phyloP scores from a whole-genome alignment of 73 alveolate species.

The Paramecium sexaurelia region DNA sequence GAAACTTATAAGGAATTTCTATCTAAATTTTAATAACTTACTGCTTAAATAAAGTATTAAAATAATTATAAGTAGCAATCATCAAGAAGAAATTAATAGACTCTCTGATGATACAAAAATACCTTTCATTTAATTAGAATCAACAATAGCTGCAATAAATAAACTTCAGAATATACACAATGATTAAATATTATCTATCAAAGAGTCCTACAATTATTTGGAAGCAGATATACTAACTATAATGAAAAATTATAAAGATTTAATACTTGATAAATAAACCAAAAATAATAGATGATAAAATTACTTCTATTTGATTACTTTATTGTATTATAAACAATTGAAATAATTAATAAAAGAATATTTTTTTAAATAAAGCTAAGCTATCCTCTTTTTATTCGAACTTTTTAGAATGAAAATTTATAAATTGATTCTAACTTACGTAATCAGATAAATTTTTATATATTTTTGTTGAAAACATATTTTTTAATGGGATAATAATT shows the following conservation, averaged over 20 bases:
- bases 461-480: no score
- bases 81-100: background rate
- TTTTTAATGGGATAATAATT: no score
- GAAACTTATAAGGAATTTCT: background rate
- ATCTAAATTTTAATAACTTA: background rate
- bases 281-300: background rate
- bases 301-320: background rate
- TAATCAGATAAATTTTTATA: no score
- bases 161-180: background rate
- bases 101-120: background rate
- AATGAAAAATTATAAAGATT: conserved; percentile 32
- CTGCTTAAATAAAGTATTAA: background rate
- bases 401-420: no score
- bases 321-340: background rate
- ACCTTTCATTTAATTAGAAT: background rate
- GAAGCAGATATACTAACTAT: conserved; percentile 19
- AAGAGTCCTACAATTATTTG: background rate
- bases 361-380: no score
- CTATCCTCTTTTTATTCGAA: no score
- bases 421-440: no score
- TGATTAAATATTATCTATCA: background rate
- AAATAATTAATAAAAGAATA: no score
- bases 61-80: background rate
- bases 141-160: conserved; percentile 2
- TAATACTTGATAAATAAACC: background rate